Conservation (phyloP, 352 stramenopile species). For the Phytophthora pisi region DNA sequence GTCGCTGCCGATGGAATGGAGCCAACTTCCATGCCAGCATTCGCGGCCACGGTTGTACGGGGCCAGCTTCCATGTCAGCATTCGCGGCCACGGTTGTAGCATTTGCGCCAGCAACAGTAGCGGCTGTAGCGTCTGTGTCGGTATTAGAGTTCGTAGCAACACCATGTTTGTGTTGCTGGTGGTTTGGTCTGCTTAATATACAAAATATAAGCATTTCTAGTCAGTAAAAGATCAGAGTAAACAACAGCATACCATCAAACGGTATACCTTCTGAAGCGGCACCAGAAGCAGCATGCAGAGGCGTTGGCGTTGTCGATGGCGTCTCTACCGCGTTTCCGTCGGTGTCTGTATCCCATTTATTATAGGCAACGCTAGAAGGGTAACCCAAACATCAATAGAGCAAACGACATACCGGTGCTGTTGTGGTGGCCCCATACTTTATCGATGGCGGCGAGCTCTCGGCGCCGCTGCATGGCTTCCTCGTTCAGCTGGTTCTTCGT, state of each 20-base stretch:
- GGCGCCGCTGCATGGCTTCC: not conserved
- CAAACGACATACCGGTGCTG: not conserved
- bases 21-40: no score
- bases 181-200: not conserved
- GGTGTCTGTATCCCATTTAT: not conserved
- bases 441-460: slow-evolving; percentile 3
- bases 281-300: no score
- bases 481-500: slow-evolving; percentile 8
- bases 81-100: no score
- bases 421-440: slow-evolving; percentile 8
- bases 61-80: no score
- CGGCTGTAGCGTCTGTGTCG: not conserved
- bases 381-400: not conserved
- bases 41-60: no score
- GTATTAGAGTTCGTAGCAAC: slow-evolving; percentile 4
- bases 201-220: not conserved
- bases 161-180: no score
- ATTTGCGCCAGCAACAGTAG: not conserved
- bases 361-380: not conserved
- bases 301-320: not conserved
- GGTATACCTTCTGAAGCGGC: not conserved
- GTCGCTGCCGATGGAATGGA: no score
- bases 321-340: slow-evolving; percentile 5
- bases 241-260: not conserved
- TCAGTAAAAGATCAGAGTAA: not conserved